Evolutionary conservation across 306 rosid genomes (phyloP).

Genomic region (Sophora flavescens): DNA sequence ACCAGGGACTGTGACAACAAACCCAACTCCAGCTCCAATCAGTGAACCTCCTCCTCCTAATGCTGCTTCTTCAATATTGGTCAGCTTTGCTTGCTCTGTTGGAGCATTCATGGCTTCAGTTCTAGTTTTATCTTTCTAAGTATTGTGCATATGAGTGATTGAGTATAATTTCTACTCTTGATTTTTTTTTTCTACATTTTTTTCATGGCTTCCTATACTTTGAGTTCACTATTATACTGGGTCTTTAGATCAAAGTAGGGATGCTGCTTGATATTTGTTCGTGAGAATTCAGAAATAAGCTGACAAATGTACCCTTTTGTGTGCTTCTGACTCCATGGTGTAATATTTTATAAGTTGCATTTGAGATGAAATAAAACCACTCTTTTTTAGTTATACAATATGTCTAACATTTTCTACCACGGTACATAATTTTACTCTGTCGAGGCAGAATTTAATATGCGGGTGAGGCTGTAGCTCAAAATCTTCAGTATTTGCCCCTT

Average conservation of each 20-base stretch:
- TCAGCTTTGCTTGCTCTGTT: conserved; percentile 57
- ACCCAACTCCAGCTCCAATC: conserved; percentile 61
- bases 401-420: not conserved
- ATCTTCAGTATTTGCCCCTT: not conserved
- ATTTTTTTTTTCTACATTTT: not conserved
- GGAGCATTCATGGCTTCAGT: conserved; percentile 78
- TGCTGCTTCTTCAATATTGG: conserved; percentile 60
- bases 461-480: not conserved
- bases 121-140: conserved; percentile 53
- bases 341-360: conserved; percentile 43
- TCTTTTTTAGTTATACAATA: not conserved
- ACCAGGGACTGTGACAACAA: conserved; percentile 40
- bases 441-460: not conserved
- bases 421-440: not conserved
- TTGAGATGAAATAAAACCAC: conserved; percentile 46
- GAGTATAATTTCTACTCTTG: conserved; percentile 12
- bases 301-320: conserved; percentile 39
- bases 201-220: conserved; percentile 23
- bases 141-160: conserved; percentile 34
- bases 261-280: conserved; percentile 49
- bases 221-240: conserved; percentile 49
- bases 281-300: conserved; percentile 42
- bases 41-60: conserved; percentile 64
- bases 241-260: conserved; percentile 46
- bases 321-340: conserved; percentile 42